Evolutionary conservation across 192 early-diverging fungal species (phyloP), one percentile per base, ranked within the genome.

Genomic region (Umbelopsis sp.): DNA sequence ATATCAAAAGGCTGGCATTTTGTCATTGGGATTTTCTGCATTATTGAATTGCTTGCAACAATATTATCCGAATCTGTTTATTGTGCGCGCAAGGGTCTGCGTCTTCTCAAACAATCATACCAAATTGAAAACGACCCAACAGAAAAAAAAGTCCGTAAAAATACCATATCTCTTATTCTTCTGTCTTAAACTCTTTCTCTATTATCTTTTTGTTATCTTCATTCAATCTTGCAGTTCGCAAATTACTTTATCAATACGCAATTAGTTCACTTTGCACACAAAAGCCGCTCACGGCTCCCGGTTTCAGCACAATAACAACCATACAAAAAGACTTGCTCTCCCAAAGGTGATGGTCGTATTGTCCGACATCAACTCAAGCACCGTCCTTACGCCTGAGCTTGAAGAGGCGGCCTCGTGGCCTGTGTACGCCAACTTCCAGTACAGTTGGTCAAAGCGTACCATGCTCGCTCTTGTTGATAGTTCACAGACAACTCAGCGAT

Each of bases 371-470:
- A 62, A 20, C 56, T 62, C 29, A 20, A 32, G 31, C 14, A 34
- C 14, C 16, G 31, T 32, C 56, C 26, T 62, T 14, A 31, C 9
- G 31, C 31, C 56, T 16, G 56, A 62, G 56, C 16, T 34, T 62
- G 56, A 62, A 31, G 34, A 34, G 17, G 56, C 56, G 26, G 56
- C 56, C 31, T 34, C 56, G 20, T 1, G 56, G n/a, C 56, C 29
- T 34, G 56, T 20, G 4, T 34, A 62, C 29, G 29, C 56, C 11
- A 62, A 62, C 31, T 62, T 62, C 14, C 56, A 62, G 56, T 62
- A 62, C 31, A 62, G 56, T 31, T 62, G 56, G 56, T 62, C 56
- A 34, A 62, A 62, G 56, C 56, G 56, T 34, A 62, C 56, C 14
- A 62, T 62, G 56, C 56, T 62, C 31, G 56, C 56, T 14, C 31